Evolutionary conservation across 2,329 filamentous ascomycete genomes (phyloP).

Genomic region (Dothistroma septosporum): DNA sequence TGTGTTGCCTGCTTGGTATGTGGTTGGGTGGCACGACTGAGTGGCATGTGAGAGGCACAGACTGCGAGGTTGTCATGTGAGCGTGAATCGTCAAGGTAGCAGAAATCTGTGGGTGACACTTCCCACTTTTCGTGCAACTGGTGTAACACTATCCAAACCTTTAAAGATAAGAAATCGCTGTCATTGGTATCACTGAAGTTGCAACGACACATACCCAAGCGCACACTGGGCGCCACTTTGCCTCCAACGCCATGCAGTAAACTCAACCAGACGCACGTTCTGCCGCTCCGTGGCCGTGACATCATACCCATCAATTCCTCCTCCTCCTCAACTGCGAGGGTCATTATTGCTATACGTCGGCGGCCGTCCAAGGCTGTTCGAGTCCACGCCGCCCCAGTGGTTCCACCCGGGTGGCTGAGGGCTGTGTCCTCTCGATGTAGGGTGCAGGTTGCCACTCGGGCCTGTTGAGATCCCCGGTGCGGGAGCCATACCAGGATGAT

Average conservation of each 20-base stretch:
- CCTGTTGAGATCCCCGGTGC: constrained; percentile 12
- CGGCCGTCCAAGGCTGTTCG: constrained; percentile 5
- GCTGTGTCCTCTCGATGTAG: constrained; percentile 12
- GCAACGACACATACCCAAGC: background rate
- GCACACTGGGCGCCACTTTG: background rate
- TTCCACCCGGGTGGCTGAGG: constrained; percentile 15
- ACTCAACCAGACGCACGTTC: background rate
- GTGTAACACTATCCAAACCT: too few species aligned
- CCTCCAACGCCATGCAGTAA: constrained; percentile 1
- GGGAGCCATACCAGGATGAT: constrained; percentile 26
- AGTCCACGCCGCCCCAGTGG: constrained; percentile 13
- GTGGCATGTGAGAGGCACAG: too few species aligned
- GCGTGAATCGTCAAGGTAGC: too few species aligned
- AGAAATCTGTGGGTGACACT: too few species aligned
- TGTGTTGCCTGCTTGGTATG: too few species aligned
- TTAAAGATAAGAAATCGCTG: background rate
- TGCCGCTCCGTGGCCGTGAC: background rate
- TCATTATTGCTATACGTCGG: constrained; percentile 12
- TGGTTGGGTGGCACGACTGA: too few species aligned
- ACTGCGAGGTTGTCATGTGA: too few species aligned
- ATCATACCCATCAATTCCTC: background rate
- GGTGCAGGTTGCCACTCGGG: constrained; percentile 16
- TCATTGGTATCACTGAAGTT: background rate
- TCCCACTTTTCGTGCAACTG: too few species aligned
- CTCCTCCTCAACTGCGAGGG: constrained; percentile 2